A percentile compares a stretch with the other conserved stretches of the same genome.
Conservation (phyloP, 2,329 filamentous ascomycete genomes). For the Teratosphaeria viscida region DNA sequence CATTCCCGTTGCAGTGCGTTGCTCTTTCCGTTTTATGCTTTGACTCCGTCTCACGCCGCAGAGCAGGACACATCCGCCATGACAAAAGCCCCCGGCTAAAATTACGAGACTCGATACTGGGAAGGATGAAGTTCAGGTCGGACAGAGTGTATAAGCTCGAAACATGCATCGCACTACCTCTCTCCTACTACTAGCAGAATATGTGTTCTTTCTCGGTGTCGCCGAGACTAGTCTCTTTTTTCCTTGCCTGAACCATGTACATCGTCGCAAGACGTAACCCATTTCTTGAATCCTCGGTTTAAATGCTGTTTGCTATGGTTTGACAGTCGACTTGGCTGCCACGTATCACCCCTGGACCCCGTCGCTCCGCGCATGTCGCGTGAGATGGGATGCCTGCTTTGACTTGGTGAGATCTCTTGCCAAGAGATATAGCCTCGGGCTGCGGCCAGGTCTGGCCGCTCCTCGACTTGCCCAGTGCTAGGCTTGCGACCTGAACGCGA, state of each 20-base stretch:
- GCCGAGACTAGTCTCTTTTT: neutral
- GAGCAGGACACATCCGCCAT: neutral
- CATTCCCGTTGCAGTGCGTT: neutral
- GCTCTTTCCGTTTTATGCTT: conserved; percentile 1
- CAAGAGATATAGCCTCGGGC: neutral
- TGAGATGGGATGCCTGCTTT: neutral
- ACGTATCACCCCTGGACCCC: neutral
- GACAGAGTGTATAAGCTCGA: neutral
- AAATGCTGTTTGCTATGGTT: neutral
- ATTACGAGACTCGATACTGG: neutral
- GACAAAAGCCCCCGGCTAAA: neutral
- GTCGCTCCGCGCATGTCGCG: neutral
- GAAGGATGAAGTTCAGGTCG: neutral
- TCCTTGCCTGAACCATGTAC: neutral
- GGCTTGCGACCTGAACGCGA: too few species aligned
- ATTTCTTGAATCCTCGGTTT: neutral
- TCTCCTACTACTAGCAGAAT: neutral
- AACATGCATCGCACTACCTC: neutral
- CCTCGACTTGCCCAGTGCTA: neutral
- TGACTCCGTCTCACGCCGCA: neutral
- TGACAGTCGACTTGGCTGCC: neutral
- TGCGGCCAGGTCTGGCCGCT: neutral
- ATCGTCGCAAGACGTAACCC: neutral
- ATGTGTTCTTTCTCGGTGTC: neutral
- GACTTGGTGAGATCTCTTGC: neutral